Conservation (phyloP, 31 red algal genomes). For the Asparagopsis taxiformis region DNA sequence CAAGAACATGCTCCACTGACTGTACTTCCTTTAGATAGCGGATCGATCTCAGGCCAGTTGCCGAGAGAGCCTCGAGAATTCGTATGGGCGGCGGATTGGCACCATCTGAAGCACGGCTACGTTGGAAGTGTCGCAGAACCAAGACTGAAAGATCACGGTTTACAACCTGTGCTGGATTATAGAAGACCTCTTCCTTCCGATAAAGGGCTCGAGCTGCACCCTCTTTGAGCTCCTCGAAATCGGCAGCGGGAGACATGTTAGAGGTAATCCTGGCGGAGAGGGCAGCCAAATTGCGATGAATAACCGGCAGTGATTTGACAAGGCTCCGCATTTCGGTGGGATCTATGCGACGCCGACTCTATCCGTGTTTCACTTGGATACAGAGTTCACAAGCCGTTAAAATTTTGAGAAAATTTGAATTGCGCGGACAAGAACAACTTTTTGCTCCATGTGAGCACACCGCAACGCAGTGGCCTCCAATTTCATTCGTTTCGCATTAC, state of each 20-base stretch:
- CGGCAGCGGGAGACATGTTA: background rate
- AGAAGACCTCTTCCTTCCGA: conserved; percentile 74
- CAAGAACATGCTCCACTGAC: conserved; percentile 48
- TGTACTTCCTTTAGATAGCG: conserved; percentile 78
- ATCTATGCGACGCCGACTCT: too few relatives aligned
- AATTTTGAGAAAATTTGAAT: too few relatives aligned
- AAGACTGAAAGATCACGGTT: conserved; percentile 95
- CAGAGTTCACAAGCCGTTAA: too few relatives aligned
- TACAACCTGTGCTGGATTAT: conserved; percentile 94
- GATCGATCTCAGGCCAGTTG: conserved; percentile 81
- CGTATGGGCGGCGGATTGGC: conserved; percentile 19
- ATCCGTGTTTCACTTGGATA: too few relatives aligned
- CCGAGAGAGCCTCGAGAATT: conserved; percentile 85
- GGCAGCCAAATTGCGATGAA: too few relatives aligned
- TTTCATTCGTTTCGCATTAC: too few relatives aligned
- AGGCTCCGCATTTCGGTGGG: too few relatives aligned
- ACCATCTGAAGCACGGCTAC: conserved; percentile 19
- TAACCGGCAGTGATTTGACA: too few relatives aligned
- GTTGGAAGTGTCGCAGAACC: conserved; percentile 50
- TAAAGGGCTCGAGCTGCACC: conserved; percentile 63
- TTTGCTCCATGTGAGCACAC: too few relatives aligned
- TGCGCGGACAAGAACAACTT: too few relatives aligned
- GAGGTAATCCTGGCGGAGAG: background rate
- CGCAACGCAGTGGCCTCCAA: too few relatives aligned
- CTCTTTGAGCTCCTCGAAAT: conserved; percentile 37